Percentiles rank a stretch among this genome's conserved stretches.
These are phyloP conservation scores for Verticillium klebahnii DNA, from an alignment of 2,329 filamentous ascomycete genomes.

Conservation along the genomic window DNA sequence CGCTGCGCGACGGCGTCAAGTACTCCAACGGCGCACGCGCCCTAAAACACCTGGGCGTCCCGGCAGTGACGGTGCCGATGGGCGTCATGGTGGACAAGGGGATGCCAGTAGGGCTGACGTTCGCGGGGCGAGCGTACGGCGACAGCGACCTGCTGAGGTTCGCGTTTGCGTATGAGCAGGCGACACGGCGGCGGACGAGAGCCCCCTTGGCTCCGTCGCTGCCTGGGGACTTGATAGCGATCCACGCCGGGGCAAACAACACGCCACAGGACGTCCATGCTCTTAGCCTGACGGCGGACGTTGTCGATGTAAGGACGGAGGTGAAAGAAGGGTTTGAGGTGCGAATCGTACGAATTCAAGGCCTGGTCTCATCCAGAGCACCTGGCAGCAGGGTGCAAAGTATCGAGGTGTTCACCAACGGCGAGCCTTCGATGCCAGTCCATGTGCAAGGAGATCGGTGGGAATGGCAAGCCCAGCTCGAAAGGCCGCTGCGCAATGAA, in stretches of 20 bases:
- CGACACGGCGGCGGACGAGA: background rate
- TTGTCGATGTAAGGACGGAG: background rate
- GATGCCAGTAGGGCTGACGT: constrained; percentile 50
- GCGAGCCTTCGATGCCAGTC: background rate
- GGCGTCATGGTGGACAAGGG: constrained; percentile 36
- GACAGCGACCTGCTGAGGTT: constrained; percentile 28
- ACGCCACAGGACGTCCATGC: background rate
- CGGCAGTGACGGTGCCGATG: constrained; percentile 50
- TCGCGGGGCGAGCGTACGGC: constrained; percentile 42
- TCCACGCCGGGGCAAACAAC: background rate
- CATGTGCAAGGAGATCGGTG: background rate
- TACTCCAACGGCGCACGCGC: constrained; percentile 51
- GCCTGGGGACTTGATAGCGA: background rate
- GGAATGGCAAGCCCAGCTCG: background rate
- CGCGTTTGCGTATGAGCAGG: constrained; percentile 7
- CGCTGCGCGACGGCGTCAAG: constrained; percentile 40
- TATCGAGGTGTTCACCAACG: constrained; percentile 1
- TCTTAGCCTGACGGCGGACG: background rate
- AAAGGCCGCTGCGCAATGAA: background rate
- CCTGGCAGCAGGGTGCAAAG: background rate
- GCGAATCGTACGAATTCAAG: background rate
- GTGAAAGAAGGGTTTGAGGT: background rate
- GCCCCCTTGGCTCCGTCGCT: background rate
- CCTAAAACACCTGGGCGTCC: constrained; percentile 49
- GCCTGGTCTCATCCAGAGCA: background rate